Conservation (phyloP, 140 eudicot genomes). For the Senecio squalidus region DNA sequence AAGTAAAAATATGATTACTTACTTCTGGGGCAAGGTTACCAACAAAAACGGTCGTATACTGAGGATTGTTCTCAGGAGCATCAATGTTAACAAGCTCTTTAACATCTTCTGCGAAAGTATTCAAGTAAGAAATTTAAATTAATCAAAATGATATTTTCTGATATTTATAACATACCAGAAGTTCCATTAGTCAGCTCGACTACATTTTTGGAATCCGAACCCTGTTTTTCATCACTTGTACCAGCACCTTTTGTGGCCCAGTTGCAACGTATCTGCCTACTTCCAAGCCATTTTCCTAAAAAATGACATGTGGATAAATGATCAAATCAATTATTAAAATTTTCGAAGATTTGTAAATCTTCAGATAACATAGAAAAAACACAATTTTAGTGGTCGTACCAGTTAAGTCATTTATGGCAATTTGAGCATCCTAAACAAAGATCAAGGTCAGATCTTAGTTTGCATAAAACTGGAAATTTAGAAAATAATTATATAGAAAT, state of each 20-base stretch:
- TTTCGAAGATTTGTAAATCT: no score
- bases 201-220: constrained; percentile 67
- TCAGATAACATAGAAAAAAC: constrained; percentile 2
- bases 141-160: background rate
- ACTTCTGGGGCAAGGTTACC: constrained; percentile 94
- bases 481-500: background rate
- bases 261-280: constrained; percentile 87
- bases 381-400: constrained; percentile 33
- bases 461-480: background rate
- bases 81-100: constrained; percentile 61
- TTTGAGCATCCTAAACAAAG: constrained; percentile 78
- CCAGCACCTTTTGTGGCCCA: constrained; percentile 98
- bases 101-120: constrained; percentile 50
- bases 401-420: constrained; percentile 73
- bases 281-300: constrained; percentile 94
- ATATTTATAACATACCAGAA: constrained; percentile 55
- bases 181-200: constrained; percentile 78
- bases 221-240: constrained; percentile 66
- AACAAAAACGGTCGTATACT: constrained; percentile 82
- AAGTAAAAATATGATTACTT: constrained; percentile 11
- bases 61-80: constrained; percentile 83
- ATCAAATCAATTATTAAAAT: background rate
- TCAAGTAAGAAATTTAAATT: constrained; percentile 2
- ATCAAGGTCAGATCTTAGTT: constrained; percentile 1
- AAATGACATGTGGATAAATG: background rate